These are phyloP conservation scores for Penicillium egyptiacum DNA, from an alignment of 495 filamentous ascomycete genomes.

Conservation along the genomic window DNA sequence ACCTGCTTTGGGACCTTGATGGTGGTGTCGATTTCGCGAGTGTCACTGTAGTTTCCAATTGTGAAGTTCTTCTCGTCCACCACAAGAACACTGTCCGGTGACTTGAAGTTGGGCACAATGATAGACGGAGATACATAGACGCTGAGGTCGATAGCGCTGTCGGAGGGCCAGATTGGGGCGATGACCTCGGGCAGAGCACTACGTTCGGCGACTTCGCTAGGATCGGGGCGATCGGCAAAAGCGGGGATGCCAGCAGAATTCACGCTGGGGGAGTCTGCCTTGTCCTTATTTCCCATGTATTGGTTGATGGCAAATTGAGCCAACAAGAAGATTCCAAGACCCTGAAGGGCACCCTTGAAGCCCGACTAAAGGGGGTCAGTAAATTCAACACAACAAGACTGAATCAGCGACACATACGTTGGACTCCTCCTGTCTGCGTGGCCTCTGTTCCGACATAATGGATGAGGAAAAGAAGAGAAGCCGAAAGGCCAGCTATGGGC, in stretches of 20 bases:
- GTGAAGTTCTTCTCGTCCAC: slow-evolving; percentile 77
- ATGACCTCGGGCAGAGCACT: slow-evolving; percentile 72
- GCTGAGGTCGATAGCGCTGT: slow-evolving; percentile 76
- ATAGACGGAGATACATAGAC: slow-evolving; percentile 80
- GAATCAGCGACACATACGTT: slow-evolving; percentile 32
- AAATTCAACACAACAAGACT: not conserved
- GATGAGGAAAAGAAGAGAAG: slow-evolving; percentile 24
- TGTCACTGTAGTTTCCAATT: slow-evolving; percentile 79
- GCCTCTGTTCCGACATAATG: slow-evolving; percentile 48
- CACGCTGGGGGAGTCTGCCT: slow-evolving; percentile 42
- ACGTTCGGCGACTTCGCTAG: slow-evolving; percentile 62
- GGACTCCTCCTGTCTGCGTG: slow-evolving; percentile 42
- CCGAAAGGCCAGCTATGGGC: slow-evolving; percentile 17
- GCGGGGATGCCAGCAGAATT: slow-evolving; percentile 59
- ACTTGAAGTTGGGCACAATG: slow-evolving; percentile 63
- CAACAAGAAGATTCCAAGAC: slow-evolving; percentile 67
- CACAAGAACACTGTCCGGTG: slow-evolving; percentile 58
- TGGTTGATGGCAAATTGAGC: slow-evolving; percentile 63
- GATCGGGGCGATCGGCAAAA: slow-evolving; percentile 62
- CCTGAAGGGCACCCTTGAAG: slow-evolving; percentile 60
- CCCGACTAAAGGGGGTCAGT: slow-evolving; percentile 46
- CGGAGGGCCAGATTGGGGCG: slow-evolving; percentile 82
- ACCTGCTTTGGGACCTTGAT: slow-evolving; percentile 76
- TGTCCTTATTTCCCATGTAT: slow-evolving; percentile 51
- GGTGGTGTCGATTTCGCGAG: slow-evolving; percentile 70